Percentiles rank a stretch among this genome's conserved stretches.
These are phyloP conservation scores for Rhizopogon vinicolor DNA, from an alignment of 768 basidiomycete genomes.

Conservation along the genomic window DNA sequence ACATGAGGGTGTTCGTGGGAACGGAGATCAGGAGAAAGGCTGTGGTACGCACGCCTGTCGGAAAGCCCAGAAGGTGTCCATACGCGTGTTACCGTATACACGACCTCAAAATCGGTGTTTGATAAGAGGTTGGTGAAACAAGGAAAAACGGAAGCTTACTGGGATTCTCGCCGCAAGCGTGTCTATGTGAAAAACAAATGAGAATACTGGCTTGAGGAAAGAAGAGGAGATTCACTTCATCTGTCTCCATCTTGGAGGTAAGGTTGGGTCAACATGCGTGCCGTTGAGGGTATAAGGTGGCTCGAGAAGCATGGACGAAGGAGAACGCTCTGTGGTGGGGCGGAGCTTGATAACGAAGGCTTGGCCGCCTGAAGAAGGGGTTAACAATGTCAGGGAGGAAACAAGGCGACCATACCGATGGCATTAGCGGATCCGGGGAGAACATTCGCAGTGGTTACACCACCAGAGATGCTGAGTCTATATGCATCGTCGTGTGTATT, in stretches of 20 bases:
- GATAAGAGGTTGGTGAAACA: neutral
- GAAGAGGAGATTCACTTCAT: constrained; percentile 54
- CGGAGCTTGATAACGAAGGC: constrained; percentile 86
- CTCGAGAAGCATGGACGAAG: constrained; percentile 81
- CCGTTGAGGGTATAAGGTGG: constrained; percentile 64
- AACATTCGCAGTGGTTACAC: constrained; percentile 81
- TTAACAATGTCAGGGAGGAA: constrained; percentile 5
- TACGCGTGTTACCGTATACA: constrained; percentile 33
- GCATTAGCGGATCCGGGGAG: constrained; percentile 75
- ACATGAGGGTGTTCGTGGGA: constrained; percentile 1
- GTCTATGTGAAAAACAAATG: constrained; percentile 28
- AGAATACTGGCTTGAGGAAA: constrained; percentile 1
- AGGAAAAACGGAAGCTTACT: constrained; percentile 18
- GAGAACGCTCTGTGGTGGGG: constrained; percentile 68
- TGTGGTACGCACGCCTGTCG: constrained; percentile 38
- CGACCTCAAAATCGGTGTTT: constrained; percentile 8
- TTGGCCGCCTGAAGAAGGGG: constrained; percentile 61
- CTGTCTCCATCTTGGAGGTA: constrained; percentile 67
- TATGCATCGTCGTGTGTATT: constrained; percentile 83
- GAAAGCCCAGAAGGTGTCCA: constrained; percentile 49
- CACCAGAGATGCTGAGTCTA: constrained; percentile 74
- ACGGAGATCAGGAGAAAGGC: neutral
- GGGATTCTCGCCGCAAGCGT: constrained; percentile 62
- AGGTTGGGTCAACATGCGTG: constrained; percentile 31
- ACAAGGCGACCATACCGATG: constrained; percentile 48